Percentiles rank a stretch among this genome's conserved stretches.
Evolutionary conservation across 768 basidiomycete genomes (phyloP).

Genomic region (Rhodotorula kratochvilovae): DNA sequence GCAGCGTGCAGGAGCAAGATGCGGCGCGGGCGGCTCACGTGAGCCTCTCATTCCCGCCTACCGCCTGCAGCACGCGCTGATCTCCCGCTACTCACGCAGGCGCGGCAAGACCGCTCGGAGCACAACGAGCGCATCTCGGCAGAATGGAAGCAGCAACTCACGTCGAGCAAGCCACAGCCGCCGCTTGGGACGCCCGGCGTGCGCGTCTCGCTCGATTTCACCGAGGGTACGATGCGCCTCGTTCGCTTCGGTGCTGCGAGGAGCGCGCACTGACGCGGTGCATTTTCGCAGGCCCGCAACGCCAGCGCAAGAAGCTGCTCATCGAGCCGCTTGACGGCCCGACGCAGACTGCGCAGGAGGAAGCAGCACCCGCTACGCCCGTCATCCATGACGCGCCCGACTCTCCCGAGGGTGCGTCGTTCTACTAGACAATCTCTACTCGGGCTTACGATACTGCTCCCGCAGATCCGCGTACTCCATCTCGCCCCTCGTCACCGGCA

Average conservation of each 20-base stretch:
- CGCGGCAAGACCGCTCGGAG: not conserved
- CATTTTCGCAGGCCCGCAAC: not conserved
- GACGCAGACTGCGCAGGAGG: too few species aligned
- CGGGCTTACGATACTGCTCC: too few species aligned
- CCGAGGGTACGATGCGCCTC: not conserved
- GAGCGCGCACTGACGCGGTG: too few species aligned
- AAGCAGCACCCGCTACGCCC: too few species aligned
- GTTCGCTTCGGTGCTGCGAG: too few species aligned
- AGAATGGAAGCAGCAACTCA: not conserved
- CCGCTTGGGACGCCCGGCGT: not conserved
- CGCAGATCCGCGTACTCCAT: not conserved
- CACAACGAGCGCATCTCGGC: not conserved
- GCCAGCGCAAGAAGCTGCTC: constrained; percentile 23
- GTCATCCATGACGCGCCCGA: too few species aligned
- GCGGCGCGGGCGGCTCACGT: not conserved
- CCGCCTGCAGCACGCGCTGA: not conserved
- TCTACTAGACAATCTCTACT: not conserved
- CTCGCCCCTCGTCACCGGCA: not conserved
- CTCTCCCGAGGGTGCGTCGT: not conserved
- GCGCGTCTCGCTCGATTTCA: constrained; percentile 5
- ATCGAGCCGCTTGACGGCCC: not conserved
- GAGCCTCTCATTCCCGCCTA: not conserved
- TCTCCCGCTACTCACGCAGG: not conserved
- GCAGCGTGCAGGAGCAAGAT: constrained; percentile 4
- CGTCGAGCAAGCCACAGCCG: not conserved